Conservation (phyloP, 169 alveolate genomes). For the Plasmodium chabaudi region DNA sequence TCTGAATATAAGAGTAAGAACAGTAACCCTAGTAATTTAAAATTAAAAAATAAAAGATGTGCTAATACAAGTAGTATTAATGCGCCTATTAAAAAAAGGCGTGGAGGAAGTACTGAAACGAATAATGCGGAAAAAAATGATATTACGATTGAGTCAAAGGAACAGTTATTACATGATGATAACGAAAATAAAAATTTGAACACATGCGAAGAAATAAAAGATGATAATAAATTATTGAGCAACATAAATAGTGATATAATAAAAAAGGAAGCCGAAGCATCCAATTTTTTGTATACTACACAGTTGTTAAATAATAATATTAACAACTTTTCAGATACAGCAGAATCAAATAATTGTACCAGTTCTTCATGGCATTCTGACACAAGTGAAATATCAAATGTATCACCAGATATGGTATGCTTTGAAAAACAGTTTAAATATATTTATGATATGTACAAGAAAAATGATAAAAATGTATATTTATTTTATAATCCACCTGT, state of each 20-base stretch:
- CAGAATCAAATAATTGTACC: neutral
- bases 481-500: constrained; percentile 74
- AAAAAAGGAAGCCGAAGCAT: constrained; percentile 3
- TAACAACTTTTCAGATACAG: neutral
- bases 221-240: too few species aligned
- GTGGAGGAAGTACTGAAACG: neutral
- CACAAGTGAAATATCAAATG: constrained; percentile 47
- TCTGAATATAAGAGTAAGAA: neutral
- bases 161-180: neutral
- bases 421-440: constrained; percentile 74
- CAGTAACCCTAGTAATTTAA: neutral
- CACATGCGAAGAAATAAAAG: too few species aligned
- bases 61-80: neutral
- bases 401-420: constrained; percentile 62
- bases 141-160: neutral
- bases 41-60: neutral
- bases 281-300: neutral
- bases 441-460: constrained; percentile 73
- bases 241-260: neutral
- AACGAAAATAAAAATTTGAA: neutral
- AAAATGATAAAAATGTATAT: constrained; percentile 65
- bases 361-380: constrained; percentile 37
- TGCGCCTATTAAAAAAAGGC: neutral
- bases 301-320: neutral
- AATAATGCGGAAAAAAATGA: neutral